Evolutionary conservation across 192 early-diverging fungal genomes (phyloP).

Genomic region (Rhizophagus clarus): DNA sequence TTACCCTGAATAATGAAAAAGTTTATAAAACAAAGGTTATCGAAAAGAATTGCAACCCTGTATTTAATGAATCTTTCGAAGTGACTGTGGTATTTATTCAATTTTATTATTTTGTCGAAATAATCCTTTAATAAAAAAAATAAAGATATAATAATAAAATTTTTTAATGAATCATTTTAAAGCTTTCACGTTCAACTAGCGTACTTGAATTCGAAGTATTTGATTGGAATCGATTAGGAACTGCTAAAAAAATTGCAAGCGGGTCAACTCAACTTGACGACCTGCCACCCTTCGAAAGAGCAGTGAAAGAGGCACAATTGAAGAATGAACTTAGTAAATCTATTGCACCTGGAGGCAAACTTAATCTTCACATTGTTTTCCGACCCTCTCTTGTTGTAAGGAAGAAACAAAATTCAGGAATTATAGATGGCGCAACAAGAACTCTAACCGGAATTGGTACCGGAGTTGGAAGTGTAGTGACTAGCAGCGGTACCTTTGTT

Average conservation of each 20-base stretch:
- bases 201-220: constrained; percentile 57
- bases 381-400: constrained; percentile 46
- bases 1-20: constrained; percentile 59
- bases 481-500: not conserved
- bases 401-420: not conserved
- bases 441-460: not conserved
- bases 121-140: constrained; percentile 16
- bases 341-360: constrained; percentile 34
- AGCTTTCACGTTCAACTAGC: constrained; percentile 28
- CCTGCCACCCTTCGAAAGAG: constrained; percentile 45
- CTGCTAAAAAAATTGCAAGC: constrained; percentile 52
- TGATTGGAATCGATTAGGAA: constrained; percentile 70
- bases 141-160: constrained; percentile 41
- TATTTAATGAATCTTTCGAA: constrained; percentile 48
- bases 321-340: constrained; percentile 35
- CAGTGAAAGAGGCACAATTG: constrained; percentile 41
- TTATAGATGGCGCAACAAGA: not conserved
- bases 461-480: not conserved
- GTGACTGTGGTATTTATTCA: constrained; percentile 31
- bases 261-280: constrained; percentile 42
- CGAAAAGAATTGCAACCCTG: constrained; percentile 67
- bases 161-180: constrained; percentile 35
- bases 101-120: not conserved
- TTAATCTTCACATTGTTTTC: constrained; percentile 57
- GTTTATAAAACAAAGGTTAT: constrained; percentile 59